Conservation (phyloP, 306 rosid species). For the Arachis hypogaea region DNA sequence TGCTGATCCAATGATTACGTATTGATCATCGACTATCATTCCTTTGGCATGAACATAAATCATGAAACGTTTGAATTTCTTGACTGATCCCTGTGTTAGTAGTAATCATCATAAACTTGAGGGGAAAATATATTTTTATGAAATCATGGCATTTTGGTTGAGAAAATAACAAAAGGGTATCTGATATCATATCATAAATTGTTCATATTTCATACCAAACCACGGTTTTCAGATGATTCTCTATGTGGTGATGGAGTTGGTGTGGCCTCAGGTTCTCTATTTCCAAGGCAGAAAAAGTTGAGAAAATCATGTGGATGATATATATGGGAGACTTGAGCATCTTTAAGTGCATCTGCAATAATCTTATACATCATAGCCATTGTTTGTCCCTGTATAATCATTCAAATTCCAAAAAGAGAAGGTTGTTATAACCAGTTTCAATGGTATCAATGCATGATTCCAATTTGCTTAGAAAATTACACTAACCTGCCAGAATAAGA, state of each 20-base stretch:
- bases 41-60: constrained; percentile 81
- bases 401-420: constrained; percentile 24
- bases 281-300: constrained; percentile 76
- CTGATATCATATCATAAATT: not conserved
- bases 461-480: not conserved
- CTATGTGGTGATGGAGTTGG: not conserved
- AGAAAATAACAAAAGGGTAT: not conserved
- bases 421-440: not conserved
- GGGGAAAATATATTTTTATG: not conserved
- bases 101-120: constrained; percentile 27
- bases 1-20: constrained; percentile 73
- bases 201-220: constrained; percentile 45
- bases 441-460: too few species aligned
- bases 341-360: constrained; percentile 56
- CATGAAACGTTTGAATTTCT: constrained; percentile 66
- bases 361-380: constrained; percentile 77
- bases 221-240: constrained; percentile 50
- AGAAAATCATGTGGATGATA: constrained; percentile 71
- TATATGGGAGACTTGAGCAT: constrained; percentile 51
- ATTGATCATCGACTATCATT: constrained; percentile 73
- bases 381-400: constrained; percentile 62
- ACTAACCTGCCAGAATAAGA: constrained; percentile 76
- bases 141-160: not conserved
- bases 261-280: constrained; percentile 46
- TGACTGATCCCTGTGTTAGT: constrained; percentile 52